Evolutionary conservation across 2,329 filamentous ascomycete species (phyloP).

Genomic region (Colletotrichum aenigma): DNA sequence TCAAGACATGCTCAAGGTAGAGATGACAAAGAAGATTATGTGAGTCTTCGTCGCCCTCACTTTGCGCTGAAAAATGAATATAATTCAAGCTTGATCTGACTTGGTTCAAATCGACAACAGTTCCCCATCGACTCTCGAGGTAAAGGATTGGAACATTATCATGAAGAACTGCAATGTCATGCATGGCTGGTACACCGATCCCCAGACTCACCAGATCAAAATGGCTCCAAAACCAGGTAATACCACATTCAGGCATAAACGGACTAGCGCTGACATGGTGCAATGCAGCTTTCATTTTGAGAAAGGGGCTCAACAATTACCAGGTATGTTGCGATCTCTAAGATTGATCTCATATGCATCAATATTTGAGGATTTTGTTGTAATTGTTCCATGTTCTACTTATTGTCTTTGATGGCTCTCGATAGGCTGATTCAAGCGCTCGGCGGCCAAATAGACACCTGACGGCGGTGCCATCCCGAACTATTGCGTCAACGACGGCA

Average conservation of each 20-base stretch:
- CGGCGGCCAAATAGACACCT: not conserved
- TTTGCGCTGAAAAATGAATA: not conserved
- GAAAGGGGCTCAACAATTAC: not conserved
- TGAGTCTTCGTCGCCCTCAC: not conserved
- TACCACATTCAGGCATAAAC: not conserved
- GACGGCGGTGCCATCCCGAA: not conserved
- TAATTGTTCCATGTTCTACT: no score
- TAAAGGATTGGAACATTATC: not conserved
- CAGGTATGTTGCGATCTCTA: not conserved
- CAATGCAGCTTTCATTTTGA: not conserved
- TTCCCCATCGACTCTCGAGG: not conserved
- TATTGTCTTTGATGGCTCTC: not conserved
- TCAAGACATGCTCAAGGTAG: not conserved
- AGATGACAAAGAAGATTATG: not conserved
- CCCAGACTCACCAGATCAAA: not conserved
- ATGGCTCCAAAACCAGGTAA: conserved; percentile 1
- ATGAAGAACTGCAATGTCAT: conserved; percentile 5
- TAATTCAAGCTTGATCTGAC: fast-evolving
- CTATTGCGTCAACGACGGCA: not conserved
- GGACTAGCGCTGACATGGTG: not conserved
- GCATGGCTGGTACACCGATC: conserved; percentile 1
- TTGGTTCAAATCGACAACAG: not conserved
- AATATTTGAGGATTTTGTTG: not conserved
- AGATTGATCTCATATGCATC: not conserved
- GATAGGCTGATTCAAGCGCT: not conserved